Base-by-base conservation (phyloP, 805 yeast species). In the Lipomyces kockii region DNA sequence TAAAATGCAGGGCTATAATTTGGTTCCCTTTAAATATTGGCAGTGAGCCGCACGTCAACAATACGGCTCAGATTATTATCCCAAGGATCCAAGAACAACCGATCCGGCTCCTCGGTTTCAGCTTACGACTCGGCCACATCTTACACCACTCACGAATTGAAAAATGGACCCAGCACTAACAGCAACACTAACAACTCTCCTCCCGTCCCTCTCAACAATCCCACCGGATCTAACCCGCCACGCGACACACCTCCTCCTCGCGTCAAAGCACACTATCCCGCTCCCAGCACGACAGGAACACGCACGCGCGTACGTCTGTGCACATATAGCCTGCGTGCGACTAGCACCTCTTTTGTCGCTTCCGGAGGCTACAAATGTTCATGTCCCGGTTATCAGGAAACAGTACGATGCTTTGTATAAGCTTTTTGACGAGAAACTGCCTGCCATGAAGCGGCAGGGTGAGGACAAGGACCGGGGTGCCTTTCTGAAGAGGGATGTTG, bases 301-400 rank as follows among this genome's bases (percentile, higher is more conserved):
- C 53, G 69, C 65, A 35, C 66, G 71, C 37, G 65, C 58, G 14
- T 60, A 68, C 51, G 32, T 68, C 29, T 65, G 69, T 43, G 69
- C 68, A 3, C 71, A 68, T 54, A 29, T 68, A 5, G 67, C 71
- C 17, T 62, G 64, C 55, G 64, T 34, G 7, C 56, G 71, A n/a
- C 51, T 67, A n/a, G 58, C 39, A 14, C n/a, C 39, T 1, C 46
- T 32, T 9, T 52, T 67, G 43, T 53, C 67, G 46, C 64, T 65
- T 8, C 66, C 65, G 12, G 20, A 35, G 17, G 55, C 66, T 32
- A 65, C 51, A 29, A 62, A 66, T 20, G 65, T 58, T 39, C 64
- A 54, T 20, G 29, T 62, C 53, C 71, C 68, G 51, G 35, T 63
- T 17, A 2, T 67, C 2, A 43, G n/a, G 55, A 62, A 43, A 34